Evolutionary conservation across 1,139 yeast species (phyloP).

Genomic region (Scheffersomyces quercinus): DNA sequence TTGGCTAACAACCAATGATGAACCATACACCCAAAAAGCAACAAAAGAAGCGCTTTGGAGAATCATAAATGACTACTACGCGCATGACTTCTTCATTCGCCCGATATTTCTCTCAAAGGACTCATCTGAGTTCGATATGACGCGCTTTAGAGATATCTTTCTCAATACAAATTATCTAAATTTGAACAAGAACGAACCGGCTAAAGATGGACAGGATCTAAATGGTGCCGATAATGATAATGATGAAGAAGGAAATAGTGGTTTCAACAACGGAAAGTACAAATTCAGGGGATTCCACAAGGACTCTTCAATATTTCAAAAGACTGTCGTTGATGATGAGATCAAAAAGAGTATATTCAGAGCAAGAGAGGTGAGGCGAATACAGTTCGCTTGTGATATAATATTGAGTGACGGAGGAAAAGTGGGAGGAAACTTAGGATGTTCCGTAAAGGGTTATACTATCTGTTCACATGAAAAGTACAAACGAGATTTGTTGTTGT

Average conservation of each 20-base stretch:
- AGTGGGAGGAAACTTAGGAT: constrained; percentile 46
- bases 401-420: constrained; percentile 40
- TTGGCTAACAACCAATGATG: constrained; percentile 46
- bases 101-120: constrained; percentile 58
- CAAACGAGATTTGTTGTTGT: constrained; percentile 38
- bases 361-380: constrained; percentile 61
- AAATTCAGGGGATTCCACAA: constrained; percentile 9
- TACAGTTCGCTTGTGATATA: constrained; percentile 61
- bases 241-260: neutral
- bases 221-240: constrained; percentile 8
- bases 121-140: constrained; percentile 42
- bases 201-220: constrained; percentile 5
- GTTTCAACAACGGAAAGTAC: neutral
- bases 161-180: constrained; percentile 40
- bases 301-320: constrained; percentile 13
- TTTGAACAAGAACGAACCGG: constrained; percentile 6
- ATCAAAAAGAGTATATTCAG: constrained; percentile 54
- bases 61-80: constrained; percentile 53
- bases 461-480: constrained; percentile 57
- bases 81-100: constrained; percentile 29
- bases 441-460: constrained; percentile 73
- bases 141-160: constrained; percentile 58
- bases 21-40: constrained; percentile 30
- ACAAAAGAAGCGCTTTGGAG: constrained; percentile 49
- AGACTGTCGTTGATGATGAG: constrained; percentile 44